These are phyloP conservation scores for Neoarthrinium moseri DNA, from an alignment of 2,329 filamentous ascomycete species.

Conservation along the genomic window DNA sequence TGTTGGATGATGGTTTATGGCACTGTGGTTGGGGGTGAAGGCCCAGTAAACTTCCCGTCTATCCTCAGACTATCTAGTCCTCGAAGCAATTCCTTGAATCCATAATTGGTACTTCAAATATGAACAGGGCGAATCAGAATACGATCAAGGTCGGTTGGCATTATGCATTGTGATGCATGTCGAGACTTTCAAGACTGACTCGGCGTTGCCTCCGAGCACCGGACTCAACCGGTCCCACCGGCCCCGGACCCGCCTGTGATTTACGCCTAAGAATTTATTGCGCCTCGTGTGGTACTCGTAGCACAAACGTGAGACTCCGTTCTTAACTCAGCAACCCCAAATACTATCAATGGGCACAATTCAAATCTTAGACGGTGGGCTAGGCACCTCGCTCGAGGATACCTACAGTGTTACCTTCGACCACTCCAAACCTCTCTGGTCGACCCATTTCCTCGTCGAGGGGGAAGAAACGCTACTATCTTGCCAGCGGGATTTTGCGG, in stretches of 20 bases:
- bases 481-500: constrained; percentile 56
- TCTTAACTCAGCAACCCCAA: too few species aligned
- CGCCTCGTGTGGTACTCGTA: too few species aligned
- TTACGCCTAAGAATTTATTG: too few species aligned
- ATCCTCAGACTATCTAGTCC: not conserved
- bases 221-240: not conserved
- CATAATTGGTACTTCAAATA: too few species aligned
- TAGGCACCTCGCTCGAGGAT: constrained; percentile 65
- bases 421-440: constrained; percentile 59
- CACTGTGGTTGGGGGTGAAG: not conserved
- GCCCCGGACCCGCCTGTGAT: too few species aligned
- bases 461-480: constrained; percentile 47
- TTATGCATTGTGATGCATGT: not conserved
- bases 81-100: too few species aligned
- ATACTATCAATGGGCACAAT: constrained; percentile 28
- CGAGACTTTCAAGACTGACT: not conserved
- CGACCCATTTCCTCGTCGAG: constrained; percentile 62
- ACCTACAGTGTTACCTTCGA: constrained; percentile 53
- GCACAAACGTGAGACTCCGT: too few species aligned
- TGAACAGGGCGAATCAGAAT: too few species aligned
- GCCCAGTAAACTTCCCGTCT: not conserved
- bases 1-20: not conserved
- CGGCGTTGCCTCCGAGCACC: not conserved
- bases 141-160: too few species aligned
- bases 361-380: constrained; percentile 62